Evolutionary conservation across 2,329 filamentous ascomycete species (phyloP), one percentile per base, ranked within the genome.

Genomic region (Lasiodiplodia theobromae): DNA sequence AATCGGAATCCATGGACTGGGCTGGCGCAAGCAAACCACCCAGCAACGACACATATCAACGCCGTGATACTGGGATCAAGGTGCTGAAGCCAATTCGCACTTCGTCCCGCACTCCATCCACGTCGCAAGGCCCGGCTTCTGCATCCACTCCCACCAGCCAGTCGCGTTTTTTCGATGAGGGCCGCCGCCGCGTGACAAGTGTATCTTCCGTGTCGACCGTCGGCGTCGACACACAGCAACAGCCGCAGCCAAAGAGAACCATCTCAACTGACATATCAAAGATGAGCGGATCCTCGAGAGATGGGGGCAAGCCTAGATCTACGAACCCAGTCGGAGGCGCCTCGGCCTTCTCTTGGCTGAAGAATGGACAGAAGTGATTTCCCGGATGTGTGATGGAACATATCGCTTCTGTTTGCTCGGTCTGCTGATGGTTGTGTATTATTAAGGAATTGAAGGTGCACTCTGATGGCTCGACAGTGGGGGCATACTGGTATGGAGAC

Each of bases 261-360:
- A 52, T 67, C 10, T 68, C 66, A 31, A 64, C 60, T n/a, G 60
- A 64, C n/a, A 16, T 68, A 5, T 44, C 58, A 40, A 64, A 65
- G 38, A n/a, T 54, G 12, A 47, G 16, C 12, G 64, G 64, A 16
- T 34, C 53, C 2, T 40, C 47, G 23, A 57, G 58, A n/a, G 64
- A 64, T 31, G 52, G 34, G 5, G 28, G 34, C 23, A 68, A 68
- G 49, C 40, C 38, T 14, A 28, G 44, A 16, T 63, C 58, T 25
- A 40, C 60, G 2, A 98, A 98, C 76, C 95, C 96, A 0, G 88
- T 97, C 21, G 95, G 95, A 10, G 92, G 92, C n/a, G 95, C 92
- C 16, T 96, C 93, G 69, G 95, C 95, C 2, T 98, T 98, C 82
- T 91, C 92, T 14, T 98, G 94, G 94, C 90, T 97, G 84, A 95